Evolutionary conservation across 2,329 filamentous ascomycete genomes (phyloP).

Genomic region (Aspergillus neotritici): DNA sequence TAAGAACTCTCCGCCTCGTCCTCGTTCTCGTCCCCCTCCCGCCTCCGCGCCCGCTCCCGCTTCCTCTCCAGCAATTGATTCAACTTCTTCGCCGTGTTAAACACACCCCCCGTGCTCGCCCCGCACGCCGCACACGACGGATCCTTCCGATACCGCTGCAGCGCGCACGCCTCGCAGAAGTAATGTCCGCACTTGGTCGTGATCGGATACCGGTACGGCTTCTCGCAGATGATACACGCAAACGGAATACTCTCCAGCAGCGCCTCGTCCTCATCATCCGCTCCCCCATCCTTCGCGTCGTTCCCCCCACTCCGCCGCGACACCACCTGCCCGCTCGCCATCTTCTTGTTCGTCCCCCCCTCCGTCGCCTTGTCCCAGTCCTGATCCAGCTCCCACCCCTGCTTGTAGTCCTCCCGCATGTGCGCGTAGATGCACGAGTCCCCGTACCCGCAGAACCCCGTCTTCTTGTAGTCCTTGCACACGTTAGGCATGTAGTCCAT

Average conservation of each 20-base stretch:
- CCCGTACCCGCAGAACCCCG: conserved; percentile 64
- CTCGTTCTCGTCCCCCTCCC: conserved; percentile 40
- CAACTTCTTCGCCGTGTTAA: conserved; percentile 79
- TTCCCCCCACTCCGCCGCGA: conserved; percentile 39
- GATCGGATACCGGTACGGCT: conserved; percentile 71
- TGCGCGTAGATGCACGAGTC: conserved; percentile 72
- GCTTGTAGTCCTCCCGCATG: conserved; percentile 62
- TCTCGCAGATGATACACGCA: conserved; percentile 79
- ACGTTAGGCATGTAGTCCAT: conserved; percentile 90
- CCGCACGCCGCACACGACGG: conserved; percentile 83
- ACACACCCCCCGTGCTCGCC: conserved; percentile 78
- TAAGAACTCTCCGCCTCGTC: not conserved
- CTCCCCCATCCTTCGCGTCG: conserved; percentile 38
- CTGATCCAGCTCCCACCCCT: conserved; percentile 90
- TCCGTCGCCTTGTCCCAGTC: conserved; percentile 87
- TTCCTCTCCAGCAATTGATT: conserved; percentile 73
- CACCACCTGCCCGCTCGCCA: conserved; percentile 43
- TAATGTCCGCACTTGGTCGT: conserved; percentile 92
- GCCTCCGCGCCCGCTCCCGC: conserved; percentile 51
- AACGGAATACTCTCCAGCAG: conserved; percentile 82
- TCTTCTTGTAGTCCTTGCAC: conserved; percentile 90
- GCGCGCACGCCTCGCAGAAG: conserved; percentile 86
- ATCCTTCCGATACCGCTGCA: conserved; percentile 79
- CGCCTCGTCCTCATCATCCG: conserved; percentile 59
- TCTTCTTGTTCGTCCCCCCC: conserved; percentile 37